Conservation (phyloP, 306 rosid genomes). For the Parietaria judaica region DNA sequence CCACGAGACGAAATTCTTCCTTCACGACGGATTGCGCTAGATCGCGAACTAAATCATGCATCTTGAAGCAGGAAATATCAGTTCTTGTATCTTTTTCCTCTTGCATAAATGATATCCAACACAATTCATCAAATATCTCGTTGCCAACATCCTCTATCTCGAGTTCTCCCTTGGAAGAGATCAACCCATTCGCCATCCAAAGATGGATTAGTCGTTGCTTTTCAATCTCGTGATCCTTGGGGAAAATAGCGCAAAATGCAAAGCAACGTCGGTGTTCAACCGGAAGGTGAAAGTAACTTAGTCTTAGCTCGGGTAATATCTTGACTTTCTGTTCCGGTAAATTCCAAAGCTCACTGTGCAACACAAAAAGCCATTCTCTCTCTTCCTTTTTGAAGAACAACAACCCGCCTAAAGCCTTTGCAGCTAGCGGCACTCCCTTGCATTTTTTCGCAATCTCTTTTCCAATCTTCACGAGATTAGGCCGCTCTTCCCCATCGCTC, state of each 20-base stretch:
- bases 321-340: not conserved
- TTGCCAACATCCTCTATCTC: conserved; percentile 20
- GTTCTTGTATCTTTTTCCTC: not conserved
- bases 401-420: conserved; percentile 23
- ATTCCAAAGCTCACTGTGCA: conserved; percentile 20
- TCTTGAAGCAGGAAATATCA: not conserved
- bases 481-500: not conserved
- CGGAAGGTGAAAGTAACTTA: conserved; percentile 21
- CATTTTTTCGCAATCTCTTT: conserved; percentile 20
- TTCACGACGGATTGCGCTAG: conserved; percentile 23
- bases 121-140: conserved; percentile 24
- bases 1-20: conserved; percentile 3
- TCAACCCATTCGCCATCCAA: conserved; percentile 42
- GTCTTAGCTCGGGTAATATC: conserved; percentile 16
- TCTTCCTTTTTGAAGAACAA: conserved; percentile 15
- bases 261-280: conserved; percentile 18
- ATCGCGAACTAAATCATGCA: conserved; percentile 33
- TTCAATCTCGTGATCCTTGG: conserved; percentile 18
- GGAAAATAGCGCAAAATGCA: conserved; percentile 26
- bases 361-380: conserved; percentile 8
- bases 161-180: not conserved
- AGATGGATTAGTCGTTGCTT: conserved; percentile 18
- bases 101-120: conserved; percentile 26
- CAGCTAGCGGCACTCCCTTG: conserved; percentile 19
- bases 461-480: conserved; percentile 18